These are phyloP conservation scores for Trematosphaeria pertusa DNA, from an alignment of 2,329 filamentous ascomycete genomes.

Conservation along the genomic window DNA sequence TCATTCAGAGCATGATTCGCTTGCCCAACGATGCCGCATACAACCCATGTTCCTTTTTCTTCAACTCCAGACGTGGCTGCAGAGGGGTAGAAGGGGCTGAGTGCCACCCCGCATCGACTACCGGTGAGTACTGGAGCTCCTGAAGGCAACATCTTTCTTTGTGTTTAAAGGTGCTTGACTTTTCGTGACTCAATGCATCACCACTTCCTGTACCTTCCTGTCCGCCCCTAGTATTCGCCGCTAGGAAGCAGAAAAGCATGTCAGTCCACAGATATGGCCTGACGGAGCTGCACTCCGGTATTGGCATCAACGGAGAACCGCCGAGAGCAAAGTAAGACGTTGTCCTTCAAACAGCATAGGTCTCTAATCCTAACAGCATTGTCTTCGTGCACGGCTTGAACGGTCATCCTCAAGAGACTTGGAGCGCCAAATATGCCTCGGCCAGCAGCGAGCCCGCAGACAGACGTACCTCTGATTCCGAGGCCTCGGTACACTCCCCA, in stretches of 20 bases:
- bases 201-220: not conserved
- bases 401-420: conserved; percentile 15
- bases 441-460: not conserved
- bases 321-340: conserved; percentile 5
- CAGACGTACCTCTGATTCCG: not conserved
- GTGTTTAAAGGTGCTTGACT: not conserved
- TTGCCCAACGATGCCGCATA: not conserved
- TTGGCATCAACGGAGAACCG: conserved; percentile 2
- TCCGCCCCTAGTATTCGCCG: not conserved
- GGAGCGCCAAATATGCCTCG: conserved; percentile 1
- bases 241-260: not conserved
- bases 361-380: conserved; percentile 6
- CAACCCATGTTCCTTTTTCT: not conserved
- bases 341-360: not conserved
- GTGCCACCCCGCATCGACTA: not conserved
- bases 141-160: not conserved
- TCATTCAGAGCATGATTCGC: too few species aligned
- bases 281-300: conserved; percentile 4
- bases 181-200: not conserved
- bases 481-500: not conserved
- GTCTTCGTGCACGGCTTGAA: conserved; percentile 18
- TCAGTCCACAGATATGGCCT: conserved; percentile 1
- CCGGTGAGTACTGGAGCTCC: not conserved
- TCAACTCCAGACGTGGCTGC: conserved; percentile 2
- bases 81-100: conserved; percentile 1